Conservation (phyloP, 305 asterid species). For the Ruellia speciosa region DNA sequence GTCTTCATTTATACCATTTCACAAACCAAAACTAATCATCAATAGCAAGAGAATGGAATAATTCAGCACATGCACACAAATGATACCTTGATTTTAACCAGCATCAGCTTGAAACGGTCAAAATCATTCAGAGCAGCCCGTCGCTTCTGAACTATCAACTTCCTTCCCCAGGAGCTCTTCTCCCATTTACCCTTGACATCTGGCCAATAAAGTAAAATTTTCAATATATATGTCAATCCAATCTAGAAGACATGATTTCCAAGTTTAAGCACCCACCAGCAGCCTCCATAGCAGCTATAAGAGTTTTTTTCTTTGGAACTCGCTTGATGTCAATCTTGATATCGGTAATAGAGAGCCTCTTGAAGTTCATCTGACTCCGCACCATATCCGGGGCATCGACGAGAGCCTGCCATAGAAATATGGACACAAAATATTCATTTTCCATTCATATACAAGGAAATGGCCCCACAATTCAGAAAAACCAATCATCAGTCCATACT, state of each 20-base stretch:
- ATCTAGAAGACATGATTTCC: neutral
- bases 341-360: slow-evolving; percentile 71
- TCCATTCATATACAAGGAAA: neutral
- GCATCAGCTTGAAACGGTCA: slow-evolving; percentile 68
- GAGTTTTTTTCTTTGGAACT: slow-evolving; percentile 65
- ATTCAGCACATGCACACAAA: neutral
- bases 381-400: slow-evolving; percentile 85
- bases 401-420: slow-evolving; percentile 43
- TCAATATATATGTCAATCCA: neutral
- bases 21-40: no score
- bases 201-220: slow-evolving; percentile 13
- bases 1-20: neutral
- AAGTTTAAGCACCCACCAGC: slow-evolving; percentile 44
- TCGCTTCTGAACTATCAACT: slow-evolving; percentile 70
- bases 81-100: slow-evolving; percentile 66
- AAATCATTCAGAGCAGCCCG: slow-evolving; percentile 68
- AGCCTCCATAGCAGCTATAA: slow-evolving; percentile 76
- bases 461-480: neutral
- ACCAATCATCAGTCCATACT: neutral
- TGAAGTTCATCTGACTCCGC: slow-evolving; percentile 73
- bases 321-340: slow-evolving; percentile 73
- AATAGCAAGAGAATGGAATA: neutral
- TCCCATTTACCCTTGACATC: slow-evolving; percentile 85
- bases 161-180: slow-evolving; percentile 86
- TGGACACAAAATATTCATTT: neutral